Percentiles rank a stretch among this genome's conserved stretches.
These are phyloP conservation scores for Gnaphalium uliginosum DNA, from an alignment of 129 eudicot genomes.

Conservation along the genomic window DNA sequence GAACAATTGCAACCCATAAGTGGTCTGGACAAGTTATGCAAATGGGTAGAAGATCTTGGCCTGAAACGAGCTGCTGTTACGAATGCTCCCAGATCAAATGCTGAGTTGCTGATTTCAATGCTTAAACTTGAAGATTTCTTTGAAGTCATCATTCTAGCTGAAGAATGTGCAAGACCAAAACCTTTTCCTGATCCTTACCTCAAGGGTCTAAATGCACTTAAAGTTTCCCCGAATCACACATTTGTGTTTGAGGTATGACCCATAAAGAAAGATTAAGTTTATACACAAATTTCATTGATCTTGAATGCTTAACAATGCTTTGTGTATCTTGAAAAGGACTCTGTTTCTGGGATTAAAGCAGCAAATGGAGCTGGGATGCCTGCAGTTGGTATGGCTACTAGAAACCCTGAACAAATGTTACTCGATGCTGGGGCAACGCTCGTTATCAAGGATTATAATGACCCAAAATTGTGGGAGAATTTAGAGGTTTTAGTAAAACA, in stretches of 20 bases:
- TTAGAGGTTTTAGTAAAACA: constrained; percentile 48
- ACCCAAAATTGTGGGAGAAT: constrained; percentile 67
- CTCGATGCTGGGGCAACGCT: constrained; percentile 70
- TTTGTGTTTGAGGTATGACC: constrained; percentile 77
- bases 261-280: not conserved
- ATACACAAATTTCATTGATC: not conserved
- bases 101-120: constrained; percentile 62
- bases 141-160: constrained; percentile 61
- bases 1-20: constrained; percentile 61
- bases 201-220: constrained; percentile 63
- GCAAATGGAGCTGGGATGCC: constrained; percentile 91
- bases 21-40: constrained; percentile 66
- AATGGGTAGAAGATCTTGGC: constrained; percentile 83
- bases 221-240: constrained; percentile 64
- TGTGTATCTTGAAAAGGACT: constrained; percentile 56
- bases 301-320: constrained; percentile 2
- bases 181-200: constrained; percentile 92
- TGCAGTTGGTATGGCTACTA: constrained; percentile 68
- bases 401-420: constrained; percentile 69
- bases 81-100: constrained; percentile 84
- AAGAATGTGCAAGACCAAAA: constrained; percentile 84
- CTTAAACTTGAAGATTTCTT: constrained; percentile 72
- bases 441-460: constrained; percentile 70
- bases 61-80: constrained; percentile 95
- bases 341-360: constrained; percentile 87